Evolutionary conservation across 768 basidiomycete genomes (phyloP).

Genomic region (Kwoniella pini): DNA sequence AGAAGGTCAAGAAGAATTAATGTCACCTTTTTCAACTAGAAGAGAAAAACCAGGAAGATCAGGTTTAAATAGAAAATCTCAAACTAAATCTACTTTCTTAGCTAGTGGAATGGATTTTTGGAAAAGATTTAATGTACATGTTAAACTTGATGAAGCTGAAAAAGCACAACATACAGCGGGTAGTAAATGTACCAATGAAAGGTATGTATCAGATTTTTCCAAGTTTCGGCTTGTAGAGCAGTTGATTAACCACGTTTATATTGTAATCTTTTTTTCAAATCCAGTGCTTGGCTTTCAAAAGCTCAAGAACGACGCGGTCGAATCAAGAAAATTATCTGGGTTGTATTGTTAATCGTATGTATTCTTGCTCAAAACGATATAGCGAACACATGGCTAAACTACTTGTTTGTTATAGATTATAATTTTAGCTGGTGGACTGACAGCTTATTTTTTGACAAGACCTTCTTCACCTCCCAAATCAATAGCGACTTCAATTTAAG

Average conservation of each 20-base stretch:
- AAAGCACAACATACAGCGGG: slow-evolving; percentile 7
- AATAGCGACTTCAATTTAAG: slow-evolving; percentile 1
- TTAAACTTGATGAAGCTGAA: slow-evolving; percentile 31
- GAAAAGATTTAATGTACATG: slow-evolving; percentile 45
- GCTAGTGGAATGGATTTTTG: slow-evolving; percentile 40
- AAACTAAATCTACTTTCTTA: slow-evolving; percentile 11
- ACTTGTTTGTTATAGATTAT: not conserved
- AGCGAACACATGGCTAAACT: too few species aligned
- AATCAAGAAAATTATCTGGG: slow-evolving; percentile 26
- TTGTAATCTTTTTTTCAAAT: too few species aligned
- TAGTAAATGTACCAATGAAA: slow-evolving; percentile 9
- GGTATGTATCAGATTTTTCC: slow-evolving; percentile 23
- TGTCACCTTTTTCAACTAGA: slow-evolving; percentile 35
- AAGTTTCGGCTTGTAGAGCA: too few species aligned
- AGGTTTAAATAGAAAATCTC: slow-evolving; percentile 1
- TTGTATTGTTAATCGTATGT: slow-evolving; percentile 26
- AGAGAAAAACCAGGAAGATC: slow-evolving; percentile 1
- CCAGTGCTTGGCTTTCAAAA: slow-evolving; percentile 16
- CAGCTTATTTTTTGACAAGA: slow-evolving; percentile 8
- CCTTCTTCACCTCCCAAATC: not conserved
- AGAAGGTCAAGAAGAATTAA: slow-evolving; percentile 43
- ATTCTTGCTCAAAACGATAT: not conserved
- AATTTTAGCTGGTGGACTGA: not conserved
- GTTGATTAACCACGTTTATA: too few species aligned
- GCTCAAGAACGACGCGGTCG: slow-evolving; percentile 11